phyloP scores from a whole-genome alignment of 2,329 filamentous ascomycete species.

The Harringtonia aguacate region DNA sequence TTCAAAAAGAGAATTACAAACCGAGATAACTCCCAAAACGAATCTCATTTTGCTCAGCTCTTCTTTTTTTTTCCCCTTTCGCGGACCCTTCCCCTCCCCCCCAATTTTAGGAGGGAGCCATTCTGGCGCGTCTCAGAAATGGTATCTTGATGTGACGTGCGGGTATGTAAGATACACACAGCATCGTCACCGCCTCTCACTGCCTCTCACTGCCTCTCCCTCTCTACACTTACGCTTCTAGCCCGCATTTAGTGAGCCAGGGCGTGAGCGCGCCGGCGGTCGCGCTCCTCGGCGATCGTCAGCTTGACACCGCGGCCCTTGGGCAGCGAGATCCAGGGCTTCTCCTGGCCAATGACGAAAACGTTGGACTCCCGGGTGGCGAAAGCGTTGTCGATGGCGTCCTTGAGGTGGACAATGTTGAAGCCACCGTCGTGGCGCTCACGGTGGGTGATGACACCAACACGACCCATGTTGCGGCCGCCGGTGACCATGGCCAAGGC shows the following conservation, averaged over 20 bases:
- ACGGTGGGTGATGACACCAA: constrained; percentile 99
- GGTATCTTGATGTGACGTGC: too few species aligned
- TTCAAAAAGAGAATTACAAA: not conserved
- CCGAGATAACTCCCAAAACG: constrained; percentile 2
- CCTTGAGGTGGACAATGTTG: constrained; percentile 99
- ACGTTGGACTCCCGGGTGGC: constrained; percentile 99
- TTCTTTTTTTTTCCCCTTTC: constrained; percentile 1
- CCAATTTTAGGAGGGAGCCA: too few species aligned
- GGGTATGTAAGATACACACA: too few species aligned
- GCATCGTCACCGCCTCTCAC: too few species aligned
- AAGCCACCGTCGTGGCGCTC: constrained; percentile 99
- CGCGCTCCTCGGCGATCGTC: constrained; percentile 96
- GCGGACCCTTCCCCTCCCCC: not conserved
- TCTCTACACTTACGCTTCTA: too few species aligned
- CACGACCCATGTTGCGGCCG: constrained; percentile 99
- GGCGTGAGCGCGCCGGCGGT: constrained; percentile 72
- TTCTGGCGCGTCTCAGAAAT: too few species aligned
- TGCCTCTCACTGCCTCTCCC: too few species aligned
- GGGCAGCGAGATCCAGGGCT: constrained; percentile 98
- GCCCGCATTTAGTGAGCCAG: constrained; percentile 31
- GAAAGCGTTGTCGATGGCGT: constrained; percentile 99
- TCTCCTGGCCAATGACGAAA: constrained; percentile 96
- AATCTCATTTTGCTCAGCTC: constrained; percentile 1
- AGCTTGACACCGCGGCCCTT: constrained; percentile 99
- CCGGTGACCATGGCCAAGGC: constrained; percentile 97